Percentiles rank a stretch among this genome's conserved stretches.
These are phyloP conservation scores for Cucumis cinereus DNA, from an alignment of 306 rosid species.

Conservation along the genomic window DNA sequence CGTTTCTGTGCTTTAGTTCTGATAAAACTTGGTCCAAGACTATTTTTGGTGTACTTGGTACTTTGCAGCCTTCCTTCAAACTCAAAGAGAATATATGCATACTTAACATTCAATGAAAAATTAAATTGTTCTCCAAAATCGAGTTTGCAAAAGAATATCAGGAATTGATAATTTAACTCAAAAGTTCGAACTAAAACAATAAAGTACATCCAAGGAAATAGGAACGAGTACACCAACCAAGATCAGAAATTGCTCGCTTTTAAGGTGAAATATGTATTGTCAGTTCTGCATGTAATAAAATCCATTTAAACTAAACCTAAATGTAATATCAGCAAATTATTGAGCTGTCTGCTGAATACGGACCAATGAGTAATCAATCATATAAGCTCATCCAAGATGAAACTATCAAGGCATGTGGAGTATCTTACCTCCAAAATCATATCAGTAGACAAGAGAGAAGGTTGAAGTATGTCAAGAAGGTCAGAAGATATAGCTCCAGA, in stretches of 20 bases:
- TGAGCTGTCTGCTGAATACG: not conserved
- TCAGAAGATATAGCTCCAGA: conserved; percentile 45
- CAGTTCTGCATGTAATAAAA: not conserved
- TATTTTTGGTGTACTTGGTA: not conserved
- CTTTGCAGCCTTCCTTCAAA: not conserved
- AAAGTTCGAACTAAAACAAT: not conserved
- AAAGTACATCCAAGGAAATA: not conserved
- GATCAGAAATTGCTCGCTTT: not conserved
- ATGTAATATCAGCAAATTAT: not conserved
- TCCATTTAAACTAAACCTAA: not conserved
- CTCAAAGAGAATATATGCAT: not conserved
- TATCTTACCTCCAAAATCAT: conserved; percentile 43
- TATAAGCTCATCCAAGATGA: not conserved
- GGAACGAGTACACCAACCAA: not conserved
- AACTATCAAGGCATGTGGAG: not conserved
- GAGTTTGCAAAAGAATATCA: not conserved
- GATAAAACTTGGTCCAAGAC: not conserved
- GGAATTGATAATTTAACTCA: not conserved
- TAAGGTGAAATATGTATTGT: not conserved
- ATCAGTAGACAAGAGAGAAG: conserved; percentile 52
- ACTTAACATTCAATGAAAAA: not conserved
- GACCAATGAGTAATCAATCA: not conserved
- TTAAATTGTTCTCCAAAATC: not conserved
- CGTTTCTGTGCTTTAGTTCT: not conserved
- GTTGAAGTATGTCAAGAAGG: conserved; percentile 80